Base-by-base conservation (phyloP, 75 land plant species). In the Selaginella moellendorffii region DNA sequence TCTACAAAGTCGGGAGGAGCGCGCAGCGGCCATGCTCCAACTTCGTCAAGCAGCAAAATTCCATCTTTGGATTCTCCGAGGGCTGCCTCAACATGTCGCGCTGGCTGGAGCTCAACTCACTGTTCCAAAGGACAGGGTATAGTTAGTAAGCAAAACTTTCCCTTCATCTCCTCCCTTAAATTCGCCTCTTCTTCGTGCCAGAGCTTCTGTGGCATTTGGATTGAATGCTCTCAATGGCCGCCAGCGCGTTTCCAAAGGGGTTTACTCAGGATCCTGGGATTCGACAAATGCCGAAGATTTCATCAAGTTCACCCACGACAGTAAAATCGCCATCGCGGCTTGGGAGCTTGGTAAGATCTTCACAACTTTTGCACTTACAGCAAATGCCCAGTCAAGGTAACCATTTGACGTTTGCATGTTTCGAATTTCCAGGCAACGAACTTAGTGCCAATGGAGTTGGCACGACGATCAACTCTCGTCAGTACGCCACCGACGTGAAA, bases 291-390 rank as follows among this genome's bases (percentile, higher is more conserved):
- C 93, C 62, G 74, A 61, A 25, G 69, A 72, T 63, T 53, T 91
- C 19, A 87, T 91, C 29, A 76, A 76, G 25, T 87, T 82, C 61
- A 87, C 88, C 24, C 80, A 78, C 28, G 68, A 72, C 27, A 83
- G 79, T 42, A 83, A 83, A 60, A 83, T 78, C 66, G 66, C 54
- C 17, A 77, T 90, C 22, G 73, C 77, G 51, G 91, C 97, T 19
- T 90, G 93, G 97, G 97, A 90, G 73, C 80, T 82, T 70, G 97
- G 96, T 90, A 36, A 36, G 46, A 5, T 36, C 5, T 14, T 36
- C 46, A 36, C 14, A 14, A 36, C 46, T 36, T 36, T 5, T 36
- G 14, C 14, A 36, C 46, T 5, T 5, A 36, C 5, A 36, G 5
- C 14, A 5, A 36, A 5, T 5, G 10, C 46, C 5, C 14, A 5